A percentile compares a stretch with the other conserved stretches of the same genome.
Conservation (phyloP, 805 yeast species). For the Candida taoyuanica region DNA sequence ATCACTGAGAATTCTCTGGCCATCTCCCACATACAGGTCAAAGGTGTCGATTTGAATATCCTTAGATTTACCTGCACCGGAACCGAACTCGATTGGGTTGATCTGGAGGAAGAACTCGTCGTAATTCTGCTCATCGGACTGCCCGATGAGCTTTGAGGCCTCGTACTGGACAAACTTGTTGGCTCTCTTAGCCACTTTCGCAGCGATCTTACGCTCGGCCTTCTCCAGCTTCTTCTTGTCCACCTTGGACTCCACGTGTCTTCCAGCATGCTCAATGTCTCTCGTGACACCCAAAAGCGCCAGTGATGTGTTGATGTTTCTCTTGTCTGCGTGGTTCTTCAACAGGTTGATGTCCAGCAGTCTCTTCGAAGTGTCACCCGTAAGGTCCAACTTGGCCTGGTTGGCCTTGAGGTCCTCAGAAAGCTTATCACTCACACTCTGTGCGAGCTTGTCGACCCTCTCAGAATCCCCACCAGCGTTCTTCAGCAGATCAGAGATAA, state of each 20-base stretch:
- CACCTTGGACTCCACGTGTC: slow-evolving; percentile 89
- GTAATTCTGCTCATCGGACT: slow-evolving; percentile 65
- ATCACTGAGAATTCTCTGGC: slow-evolving; percentile 86
- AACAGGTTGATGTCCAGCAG: slow-evolving; percentile 74
- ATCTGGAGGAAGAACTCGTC: slow-evolving; percentile 94
- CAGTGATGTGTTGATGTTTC: slow-evolving; percentile 71
- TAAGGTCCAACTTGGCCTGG: slow-evolving; percentile 66
- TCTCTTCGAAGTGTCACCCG: slow-evolving; percentile 87
- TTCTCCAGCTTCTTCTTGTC: slow-evolving; percentile 95
- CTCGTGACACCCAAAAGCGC: slow-evolving; percentile 72
- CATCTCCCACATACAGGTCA: slow-evolving; percentile 94
- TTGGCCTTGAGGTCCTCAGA: slow-evolving; percentile 55
- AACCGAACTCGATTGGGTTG: slow-evolving; percentile 88
- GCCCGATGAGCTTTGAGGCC: slow-evolving; percentile 84
- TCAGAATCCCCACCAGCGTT: slow-evolving; percentile 78
- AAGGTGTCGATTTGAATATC: slow-evolving; percentile 91
- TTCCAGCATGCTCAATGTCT: slow-evolving; percentile 88
- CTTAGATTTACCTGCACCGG: slow-evolving; percentile 93
- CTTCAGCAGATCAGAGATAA: slow-evolving; percentile 56
- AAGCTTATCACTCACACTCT: slow-evolving; percentile 44
- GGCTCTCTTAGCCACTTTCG: slow-evolving; percentile 86
- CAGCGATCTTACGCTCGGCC: slow-evolving; percentile 96
- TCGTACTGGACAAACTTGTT: slow-evolving; percentile 84
- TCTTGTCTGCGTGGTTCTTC: slow-evolving; percentile 53
- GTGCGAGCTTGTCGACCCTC: slow-evolving; percentile 47